Conservation (phyloP, 805 yeast genomes). For the Cyberlindnera misumaiensis region DNA sequence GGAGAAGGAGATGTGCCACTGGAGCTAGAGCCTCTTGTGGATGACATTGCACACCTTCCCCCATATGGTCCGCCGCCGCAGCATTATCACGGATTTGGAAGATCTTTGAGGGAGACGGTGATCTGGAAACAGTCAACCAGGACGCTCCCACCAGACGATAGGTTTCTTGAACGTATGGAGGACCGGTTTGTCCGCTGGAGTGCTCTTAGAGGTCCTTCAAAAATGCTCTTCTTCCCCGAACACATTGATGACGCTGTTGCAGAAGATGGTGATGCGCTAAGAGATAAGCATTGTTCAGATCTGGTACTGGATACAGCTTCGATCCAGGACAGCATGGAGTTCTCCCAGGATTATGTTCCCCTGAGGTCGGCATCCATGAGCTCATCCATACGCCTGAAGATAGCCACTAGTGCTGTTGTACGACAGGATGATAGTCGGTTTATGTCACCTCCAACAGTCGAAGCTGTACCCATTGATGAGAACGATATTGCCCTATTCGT, state of each 20-base stretch:
- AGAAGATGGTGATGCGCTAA: too few species aligned
- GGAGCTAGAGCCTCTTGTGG: background rate
- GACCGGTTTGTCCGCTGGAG: constrained; percentile 31
- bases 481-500: constrained; percentile 6
- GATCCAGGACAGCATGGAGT: background rate
- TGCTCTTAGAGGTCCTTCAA: constrained; percentile 19
- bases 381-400: background rate
- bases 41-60: constrained; percentile 15
- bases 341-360: background rate
- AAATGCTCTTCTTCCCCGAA: background rate
- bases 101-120: constrained; percentile 23
- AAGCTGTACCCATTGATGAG: constrained; percentile 8
- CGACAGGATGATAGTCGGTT: background rate
- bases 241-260: background rate
- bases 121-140: constrained; percentile 25
- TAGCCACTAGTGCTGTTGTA: background rate
- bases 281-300: background rate
- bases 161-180: constrained; percentile 28
- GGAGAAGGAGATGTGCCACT: too few species aligned
- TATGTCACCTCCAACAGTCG: constrained; percentile 2
- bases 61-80: constrained; percentile 13
- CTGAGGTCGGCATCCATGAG: background rate
- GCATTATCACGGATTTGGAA: constrained; percentile 13
- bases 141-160: constrained; percentile 20
- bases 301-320: background rate